Percentiles rank a stretch among this genome's conserved stretches.
Conservation (phyloP, 2,329 filamentous ascomycete species). For the Cadophora gregata region DNA sequence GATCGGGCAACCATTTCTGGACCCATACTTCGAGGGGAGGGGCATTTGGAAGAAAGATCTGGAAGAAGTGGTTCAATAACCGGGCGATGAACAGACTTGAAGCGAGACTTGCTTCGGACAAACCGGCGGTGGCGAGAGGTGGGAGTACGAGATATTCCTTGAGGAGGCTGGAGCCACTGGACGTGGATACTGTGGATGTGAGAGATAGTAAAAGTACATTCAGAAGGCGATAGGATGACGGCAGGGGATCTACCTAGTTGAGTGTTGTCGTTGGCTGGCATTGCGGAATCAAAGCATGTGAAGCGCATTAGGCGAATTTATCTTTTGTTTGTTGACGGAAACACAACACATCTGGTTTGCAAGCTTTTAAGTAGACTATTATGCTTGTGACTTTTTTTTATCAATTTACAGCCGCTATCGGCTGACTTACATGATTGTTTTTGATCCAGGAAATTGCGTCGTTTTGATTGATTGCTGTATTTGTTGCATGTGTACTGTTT, state of each 20-base stretch:
- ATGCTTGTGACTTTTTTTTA: no score
- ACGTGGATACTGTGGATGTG: constrained; percentile 30
- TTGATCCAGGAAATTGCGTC: no score
- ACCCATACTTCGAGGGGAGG: constrained; percentile 34
- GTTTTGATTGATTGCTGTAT: no score
- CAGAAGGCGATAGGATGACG: background rate
- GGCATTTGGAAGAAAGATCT: constrained; percentile 36
- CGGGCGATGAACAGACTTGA: constrained; percentile 36
- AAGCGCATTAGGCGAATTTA: background rate
- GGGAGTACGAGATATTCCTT: constrained; percentile 34
- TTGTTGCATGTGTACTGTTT: no score
- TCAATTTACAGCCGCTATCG: no score
- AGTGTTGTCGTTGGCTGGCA: background rate
- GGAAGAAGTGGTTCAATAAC: constrained; percentile 43
- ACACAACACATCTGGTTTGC: background rate
- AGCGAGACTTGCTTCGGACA: constrained; percentile 25
- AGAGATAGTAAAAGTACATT: constrained; percentile 22
- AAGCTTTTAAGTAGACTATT: background rate
- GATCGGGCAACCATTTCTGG: constrained; percentile 30
- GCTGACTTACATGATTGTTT: no score
- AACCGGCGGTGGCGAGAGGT: constrained; percentile 15
- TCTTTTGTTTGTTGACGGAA: background rate
- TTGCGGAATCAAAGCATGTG: background rate
- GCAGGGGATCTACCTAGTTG: background rate
- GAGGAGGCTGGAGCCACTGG: constrained; percentile 26